Conservation (phyloP, 306 rosid species). For the Citrullus colocynthis region DNA sequence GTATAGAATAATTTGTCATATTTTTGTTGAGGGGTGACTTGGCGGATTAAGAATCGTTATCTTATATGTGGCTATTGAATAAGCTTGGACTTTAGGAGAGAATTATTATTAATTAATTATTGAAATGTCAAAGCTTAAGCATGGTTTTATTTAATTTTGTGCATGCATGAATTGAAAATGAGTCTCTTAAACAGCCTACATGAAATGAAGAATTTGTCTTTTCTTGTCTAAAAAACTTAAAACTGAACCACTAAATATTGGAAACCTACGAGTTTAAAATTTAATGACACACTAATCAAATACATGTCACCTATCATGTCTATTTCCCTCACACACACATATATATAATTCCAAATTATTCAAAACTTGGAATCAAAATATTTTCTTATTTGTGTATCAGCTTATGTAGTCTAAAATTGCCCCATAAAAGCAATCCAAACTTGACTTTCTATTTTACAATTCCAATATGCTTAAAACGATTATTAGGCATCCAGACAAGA, state of each 20-base stretch:
- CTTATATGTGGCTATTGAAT: background rate
- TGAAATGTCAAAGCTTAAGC: background rate
- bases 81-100: background rate
- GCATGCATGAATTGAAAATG: background rate
- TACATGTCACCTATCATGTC: background rate
- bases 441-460: background rate
- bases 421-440: background rate
- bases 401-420: background rate
- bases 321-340: background rate
- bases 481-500: background rate
- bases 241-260: background rate
- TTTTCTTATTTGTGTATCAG: background rate
- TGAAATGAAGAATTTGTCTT: conserved; percentile 3
- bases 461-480: background rate
- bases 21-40: background rate
- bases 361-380: background rate
- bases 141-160: background rate
- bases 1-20: no score
- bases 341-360: background rate
- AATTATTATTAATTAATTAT: background rate
- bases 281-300: background rate
- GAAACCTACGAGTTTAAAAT: background rate
- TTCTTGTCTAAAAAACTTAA: background rate
- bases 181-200: conserved; percentile 2
- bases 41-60: background rate